phyloP scores from a whole-genome alignment of 1,284 basidiomycete species.

The Thelephora terrestris region DNA sequence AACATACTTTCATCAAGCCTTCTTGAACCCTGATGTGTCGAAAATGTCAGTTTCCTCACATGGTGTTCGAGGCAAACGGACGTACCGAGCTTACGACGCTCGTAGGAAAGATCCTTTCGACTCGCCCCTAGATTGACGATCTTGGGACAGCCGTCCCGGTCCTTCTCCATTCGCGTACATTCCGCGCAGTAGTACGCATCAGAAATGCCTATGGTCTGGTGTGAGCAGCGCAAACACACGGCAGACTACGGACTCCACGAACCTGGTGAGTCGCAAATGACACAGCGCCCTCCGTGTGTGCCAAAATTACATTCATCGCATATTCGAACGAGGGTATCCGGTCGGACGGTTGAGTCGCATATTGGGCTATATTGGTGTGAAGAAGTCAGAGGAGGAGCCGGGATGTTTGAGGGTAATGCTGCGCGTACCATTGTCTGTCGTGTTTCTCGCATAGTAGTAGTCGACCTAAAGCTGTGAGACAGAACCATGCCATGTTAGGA shows the following conservation, averaged over 20 bases:
- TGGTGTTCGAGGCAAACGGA: constrained; percentile 3
- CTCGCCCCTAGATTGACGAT: constrained; percentile 96
- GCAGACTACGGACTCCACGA: constrained; percentile 19
- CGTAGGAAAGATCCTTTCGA: constrained; percentile 84
- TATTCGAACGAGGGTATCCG: constrained; percentile 94
- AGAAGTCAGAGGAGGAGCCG: no score
- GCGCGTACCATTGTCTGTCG: constrained; percentile 92
- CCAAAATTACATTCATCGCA: constrained; percentile 99
- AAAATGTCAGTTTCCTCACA: constrained; percentile 2
- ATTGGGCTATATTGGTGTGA: constrained; percentile 62
- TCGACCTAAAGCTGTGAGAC: no score
- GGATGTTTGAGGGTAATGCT: no score
- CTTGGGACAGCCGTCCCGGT: constrained; percentile 97
- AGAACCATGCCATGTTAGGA: no score
- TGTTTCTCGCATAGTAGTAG: constrained; percentile 98
- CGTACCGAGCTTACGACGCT: constrained; percentile 68
- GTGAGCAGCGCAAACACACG: background rate
- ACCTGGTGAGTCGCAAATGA: constrained; percentile 94
- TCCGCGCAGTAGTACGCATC: constrained; percentile 97
- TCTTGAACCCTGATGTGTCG: constrained; percentile 56
- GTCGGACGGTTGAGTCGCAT: constrained; percentile 98
- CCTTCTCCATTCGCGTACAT: constrained; percentile 94
- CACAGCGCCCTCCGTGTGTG: constrained; percentile 93
- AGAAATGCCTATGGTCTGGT: constrained; percentile 63
- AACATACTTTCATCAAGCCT: constrained; percentile 41